These are phyloP conservation scores for Backusella parvicylindrica DNA, from an alignment of 192 early-diverging fungal genomes.

Conservation along the genomic window DNA sequence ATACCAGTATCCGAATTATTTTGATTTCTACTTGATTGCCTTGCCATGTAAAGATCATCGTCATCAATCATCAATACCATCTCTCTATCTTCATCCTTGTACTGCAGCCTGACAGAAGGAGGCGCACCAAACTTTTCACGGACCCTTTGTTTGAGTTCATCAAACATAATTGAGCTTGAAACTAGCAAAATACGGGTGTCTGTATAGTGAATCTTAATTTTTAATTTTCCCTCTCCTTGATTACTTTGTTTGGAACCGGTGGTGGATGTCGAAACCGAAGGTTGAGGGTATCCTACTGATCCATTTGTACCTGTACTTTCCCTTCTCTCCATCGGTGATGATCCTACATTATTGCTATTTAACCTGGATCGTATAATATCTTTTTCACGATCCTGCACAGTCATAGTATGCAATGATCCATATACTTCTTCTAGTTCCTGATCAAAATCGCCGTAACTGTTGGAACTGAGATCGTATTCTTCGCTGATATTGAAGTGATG, in stretches of 20 bases:
- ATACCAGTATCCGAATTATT: constrained; percentile 34
- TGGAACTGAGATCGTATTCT: not conserved
- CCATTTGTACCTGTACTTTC: not conserved
- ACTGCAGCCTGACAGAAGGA: constrained; percentile 60
- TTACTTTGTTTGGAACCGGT: constrained; percentile 1
- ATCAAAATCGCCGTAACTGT: constrained; percentile 16
- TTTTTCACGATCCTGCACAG: constrained; percentile 11
- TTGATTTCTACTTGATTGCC: constrained; percentile 49
- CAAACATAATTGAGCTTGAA: constrained; percentile 42
- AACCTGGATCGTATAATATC: constrained; percentile 15
- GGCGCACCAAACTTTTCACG: constrained; percentile 58
- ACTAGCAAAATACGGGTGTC: constrained; percentile 66
- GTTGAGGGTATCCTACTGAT: not conserved
- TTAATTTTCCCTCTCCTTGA: constrained; percentile 38
- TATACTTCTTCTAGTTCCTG: constrained; percentile 21
- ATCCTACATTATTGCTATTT: not conserved
- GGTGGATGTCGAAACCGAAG: constrained; percentile 19
- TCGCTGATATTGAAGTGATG: not conserved
- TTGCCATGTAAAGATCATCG: constrained; percentile 81
- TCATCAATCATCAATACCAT: constrained; percentile 88
- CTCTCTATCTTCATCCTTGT: constrained; percentile 84
- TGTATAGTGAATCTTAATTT: constrained; percentile 64
- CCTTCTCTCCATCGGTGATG: not conserved
- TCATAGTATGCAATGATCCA: constrained; percentile 20
- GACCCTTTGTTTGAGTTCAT: constrained; percentile 49